A percentile compares a stretch with the other conserved stretches of the same genome.
phyloP scores from a whole-genome alignment of 345 rosid species.

The Boechera stricta region DNA sequence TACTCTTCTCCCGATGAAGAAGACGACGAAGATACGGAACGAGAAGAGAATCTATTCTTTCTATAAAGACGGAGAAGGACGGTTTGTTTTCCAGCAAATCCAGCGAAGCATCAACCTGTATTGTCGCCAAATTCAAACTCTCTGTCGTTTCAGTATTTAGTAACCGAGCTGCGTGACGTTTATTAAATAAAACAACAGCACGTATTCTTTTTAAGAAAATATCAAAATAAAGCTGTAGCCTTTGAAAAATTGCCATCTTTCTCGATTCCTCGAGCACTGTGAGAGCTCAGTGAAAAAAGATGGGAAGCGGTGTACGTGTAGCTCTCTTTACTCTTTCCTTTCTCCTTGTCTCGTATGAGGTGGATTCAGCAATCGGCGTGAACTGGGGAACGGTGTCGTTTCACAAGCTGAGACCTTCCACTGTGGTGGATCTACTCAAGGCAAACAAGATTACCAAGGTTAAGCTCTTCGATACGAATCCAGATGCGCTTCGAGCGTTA shows the following conservation, averaged over 20 bases:
- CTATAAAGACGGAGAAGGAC: constrained; percentile 33
- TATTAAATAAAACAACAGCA: not conserved
- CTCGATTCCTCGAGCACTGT: not conserved
- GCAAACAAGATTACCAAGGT: constrained; percentile 75
- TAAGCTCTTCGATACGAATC: constrained; percentile 88
- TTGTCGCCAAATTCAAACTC: constrained; percentile 3
- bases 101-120: constrained; percentile 46
- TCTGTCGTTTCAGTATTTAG: not conserved
- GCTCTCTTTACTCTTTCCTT: constrained; percentile 29
- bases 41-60: constrained; percentile 14
- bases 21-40: constrained; percentile 6
- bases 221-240: not conserved
- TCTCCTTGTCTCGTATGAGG: constrained; percentile 23
- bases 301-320: constrained; percentile 31
- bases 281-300: not conserved
- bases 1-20: constrained; percentile 23
- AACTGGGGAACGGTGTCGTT: constrained; percentile 90
- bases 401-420: constrained; percentile 75
- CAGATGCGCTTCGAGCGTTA: constrained; percentile 61
- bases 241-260: not conserved
- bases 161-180: not conserved
- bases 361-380: constrained; percentile 79
- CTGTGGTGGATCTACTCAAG: constrained; percentile 92
- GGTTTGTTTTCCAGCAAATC: constrained; percentile 41
- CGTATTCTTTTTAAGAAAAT: not conserved